Evolutionary conservation across 2,329 filamentous ascomycete species (phyloP), one percentile per base, ranked within the genome.

Genomic region (Geosmithia morbida): DNA sequence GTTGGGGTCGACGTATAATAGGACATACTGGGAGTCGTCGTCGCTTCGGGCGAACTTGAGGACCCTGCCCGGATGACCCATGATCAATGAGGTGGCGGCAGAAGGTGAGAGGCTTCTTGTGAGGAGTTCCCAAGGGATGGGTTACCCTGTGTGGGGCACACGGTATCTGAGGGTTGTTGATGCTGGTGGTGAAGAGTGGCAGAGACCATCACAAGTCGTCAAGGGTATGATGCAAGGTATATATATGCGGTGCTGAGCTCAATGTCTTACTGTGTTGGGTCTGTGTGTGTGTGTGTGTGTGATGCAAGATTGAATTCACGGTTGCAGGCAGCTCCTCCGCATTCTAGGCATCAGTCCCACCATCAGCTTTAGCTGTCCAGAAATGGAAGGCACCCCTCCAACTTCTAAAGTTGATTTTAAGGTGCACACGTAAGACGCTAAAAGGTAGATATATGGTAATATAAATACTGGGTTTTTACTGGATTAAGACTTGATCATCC

Each of bases 1-100:
- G 48, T 61, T 70, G 19, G 72, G 64, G 2, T 68, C 67, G 48
- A 80, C 72, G 54, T 84, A 72, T 17, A 85, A 57, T 19, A 88
- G 68, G 29, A 86, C 70, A 52, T 74, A 79, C 16, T 67, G 62
- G 44, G 68, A 65, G 43, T 71, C 65, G 48, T 66, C 63, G 33
- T 74, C 74, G 41, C 72, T 72, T 53, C 79, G 71, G 49, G 72
- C 66, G 52, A 87, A 66, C 51, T 76, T 74, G 47, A 85, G 63
- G 50, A 86, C 67, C 46, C 53, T 55, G 13, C 43, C 41, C 7
- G 10, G 37, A 10, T 7, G 2, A 3, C 41, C 40, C 46, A 47
- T 37, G 57, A 37, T 37, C 6, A 11, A 37, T 37, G 33, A 5
- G 33, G 33, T 37, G 33, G 33, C 13, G 33, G 6, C 6, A 7